These are phyloP conservation scores for Pharus latifolius DNA, from an alignment of 176 grass and related monocot species.

Conservation along the genomic window DNA sequence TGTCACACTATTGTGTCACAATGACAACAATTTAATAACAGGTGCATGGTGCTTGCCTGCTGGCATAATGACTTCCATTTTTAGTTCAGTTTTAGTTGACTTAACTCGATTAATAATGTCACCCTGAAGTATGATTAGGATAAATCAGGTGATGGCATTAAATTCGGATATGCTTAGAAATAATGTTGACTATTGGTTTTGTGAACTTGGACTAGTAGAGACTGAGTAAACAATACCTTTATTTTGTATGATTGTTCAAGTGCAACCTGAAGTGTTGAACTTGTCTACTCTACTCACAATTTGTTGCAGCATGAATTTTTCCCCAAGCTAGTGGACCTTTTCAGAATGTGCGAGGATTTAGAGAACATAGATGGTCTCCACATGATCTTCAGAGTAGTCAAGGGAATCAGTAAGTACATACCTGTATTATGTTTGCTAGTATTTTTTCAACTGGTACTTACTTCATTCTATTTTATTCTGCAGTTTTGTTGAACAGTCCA, in stretches of 20 bases:
- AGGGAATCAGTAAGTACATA: constrained; percentile 83
- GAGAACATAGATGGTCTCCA: constrained; percentile 90
- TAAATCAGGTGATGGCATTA: background rate
- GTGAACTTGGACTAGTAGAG: too few relatives aligned
- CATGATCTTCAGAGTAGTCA: constrained; percentile 95
- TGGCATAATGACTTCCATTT: background rate
- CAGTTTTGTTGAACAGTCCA: constrained; percentile 84
- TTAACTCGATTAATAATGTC: background rate
- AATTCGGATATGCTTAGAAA: background rate
- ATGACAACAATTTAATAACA: background rate
- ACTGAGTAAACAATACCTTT: too few relatives aligned
- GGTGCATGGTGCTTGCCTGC: background rate
- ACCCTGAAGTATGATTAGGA: background rate
- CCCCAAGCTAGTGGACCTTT: constrained; percentile 78
- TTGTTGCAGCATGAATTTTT: constrained; percentile 81
- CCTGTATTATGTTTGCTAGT: constrained; percentile 4
- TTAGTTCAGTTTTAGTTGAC: background rate
- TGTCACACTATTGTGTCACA: background rate
- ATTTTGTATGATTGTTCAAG: constrained; percentile 17
- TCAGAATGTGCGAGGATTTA: constrained; percentile 98
- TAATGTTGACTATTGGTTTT: too few relatives aligned
- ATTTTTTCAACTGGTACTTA: constrained; percentile 17
- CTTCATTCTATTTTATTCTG: constrained; percentile 39
- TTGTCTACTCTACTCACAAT: background rate
- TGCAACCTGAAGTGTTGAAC: constrained; percentile 4